phyloP scores from a whole-genome alignment of 129 eudicot species.

The Arctium minus region DNA sequence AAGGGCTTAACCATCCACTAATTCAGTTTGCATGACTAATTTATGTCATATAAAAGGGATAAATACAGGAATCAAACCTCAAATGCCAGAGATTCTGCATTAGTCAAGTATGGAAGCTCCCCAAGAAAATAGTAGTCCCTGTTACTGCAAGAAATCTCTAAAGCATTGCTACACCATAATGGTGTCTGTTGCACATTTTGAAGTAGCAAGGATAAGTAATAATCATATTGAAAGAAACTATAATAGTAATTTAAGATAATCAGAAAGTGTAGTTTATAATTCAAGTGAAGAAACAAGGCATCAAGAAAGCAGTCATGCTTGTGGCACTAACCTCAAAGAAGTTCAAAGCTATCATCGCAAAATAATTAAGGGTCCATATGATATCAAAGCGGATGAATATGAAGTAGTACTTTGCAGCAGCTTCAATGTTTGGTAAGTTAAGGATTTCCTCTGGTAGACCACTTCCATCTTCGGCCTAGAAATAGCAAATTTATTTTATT shows the following conservation, averaged over 20 bases:
- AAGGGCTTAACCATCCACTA: not conserved
- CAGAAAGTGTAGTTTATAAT: not conserved
- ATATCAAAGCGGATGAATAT: conserved; percentile 59
- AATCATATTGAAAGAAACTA: not conserved
- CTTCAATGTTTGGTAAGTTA: conserved; percentile 54
- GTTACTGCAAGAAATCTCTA: conserved; percentile 50
- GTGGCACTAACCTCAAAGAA: conserved; percentile 72
- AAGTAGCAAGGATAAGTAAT: not conserved
- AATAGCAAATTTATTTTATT: not conserved
- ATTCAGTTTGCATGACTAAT: conserved; percentile 3
- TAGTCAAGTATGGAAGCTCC: conserved; percentile 78
- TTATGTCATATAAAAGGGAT: conserved; percentile 1
- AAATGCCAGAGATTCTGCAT: conserved; percentile 62
- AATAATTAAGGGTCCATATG: conserved; percentile 77
- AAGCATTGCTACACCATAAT: conserved; percentile 68
- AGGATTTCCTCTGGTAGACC: conserved; percentile 94
- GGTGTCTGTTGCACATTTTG: conserved; percentile 58
- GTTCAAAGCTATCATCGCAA: conserved; percentile 71
- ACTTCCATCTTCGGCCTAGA: conserved; percentile 95
- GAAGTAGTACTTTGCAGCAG: conserved; percentile 69
- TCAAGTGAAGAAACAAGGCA: not conserved
- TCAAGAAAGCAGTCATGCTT: not conserved
- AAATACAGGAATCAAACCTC: conserved; percentile 53
- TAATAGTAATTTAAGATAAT: not conserved
- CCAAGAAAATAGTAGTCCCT: conserved; percentile 89